Evolutionary conservation across 1,284 basidiomycete genomes (phyloP).

Genomic region (Trametes pubescens): DNA sequence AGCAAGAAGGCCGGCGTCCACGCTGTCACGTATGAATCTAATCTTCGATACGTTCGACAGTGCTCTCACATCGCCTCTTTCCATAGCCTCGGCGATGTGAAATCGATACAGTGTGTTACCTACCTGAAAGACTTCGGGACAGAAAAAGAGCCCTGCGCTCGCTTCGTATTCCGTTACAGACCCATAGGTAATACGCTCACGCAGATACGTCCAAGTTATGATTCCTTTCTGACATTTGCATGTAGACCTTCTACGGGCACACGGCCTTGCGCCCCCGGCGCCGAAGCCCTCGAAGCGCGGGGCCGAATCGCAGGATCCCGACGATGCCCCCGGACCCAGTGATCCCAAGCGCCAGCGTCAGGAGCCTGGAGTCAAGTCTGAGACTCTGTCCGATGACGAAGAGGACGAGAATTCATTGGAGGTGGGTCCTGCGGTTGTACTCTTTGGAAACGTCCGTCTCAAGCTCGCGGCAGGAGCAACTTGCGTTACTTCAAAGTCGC

Average conservation of each 20-base stretch:
- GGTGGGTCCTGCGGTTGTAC: background rate
- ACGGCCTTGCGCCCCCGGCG: conserved; percentile 3
- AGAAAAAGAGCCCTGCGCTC: background rate
- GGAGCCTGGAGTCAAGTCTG: background rate
- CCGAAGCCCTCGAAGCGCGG: background rate
- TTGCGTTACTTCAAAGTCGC: conserved; percentile 7
- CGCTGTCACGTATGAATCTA: conserved; percentile 20
- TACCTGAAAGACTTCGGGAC: background rate
- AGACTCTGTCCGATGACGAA: background rate
- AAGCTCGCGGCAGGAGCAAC: background rate
- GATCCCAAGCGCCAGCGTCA: background rate
- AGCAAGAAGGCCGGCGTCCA: conserved; percentile 33
- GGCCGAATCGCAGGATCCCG: background rate
- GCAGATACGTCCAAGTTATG: background rate
- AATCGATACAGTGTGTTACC: background rate
- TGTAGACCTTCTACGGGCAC: conserved; percentile 1
- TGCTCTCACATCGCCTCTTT: background rate
- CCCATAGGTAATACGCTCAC: background rate
- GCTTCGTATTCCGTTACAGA: background rate
- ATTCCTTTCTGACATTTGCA: too few relatives aligned
- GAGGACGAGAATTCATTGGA: conserved; percentile 4
- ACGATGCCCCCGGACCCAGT: background rate
- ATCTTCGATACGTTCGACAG: background rate
- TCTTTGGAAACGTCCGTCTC: background rate
- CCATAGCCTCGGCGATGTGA: background rate